Evolutionary conservation across 257 asterid genomes (phyloP).

Genomic region (Nicotiana otophora): DNA sequence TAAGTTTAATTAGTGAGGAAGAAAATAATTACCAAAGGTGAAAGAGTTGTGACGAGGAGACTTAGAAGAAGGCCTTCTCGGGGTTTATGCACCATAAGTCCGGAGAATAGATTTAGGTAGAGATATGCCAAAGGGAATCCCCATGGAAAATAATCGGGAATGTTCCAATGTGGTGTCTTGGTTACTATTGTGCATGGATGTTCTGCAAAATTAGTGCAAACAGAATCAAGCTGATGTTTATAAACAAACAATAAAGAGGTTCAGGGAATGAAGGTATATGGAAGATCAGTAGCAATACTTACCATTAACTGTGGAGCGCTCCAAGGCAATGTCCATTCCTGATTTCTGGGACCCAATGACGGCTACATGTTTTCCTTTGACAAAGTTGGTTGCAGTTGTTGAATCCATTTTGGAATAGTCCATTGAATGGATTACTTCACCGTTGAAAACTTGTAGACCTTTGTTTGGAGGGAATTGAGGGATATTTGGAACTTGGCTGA

Average conservation of each 20-base stretch:
- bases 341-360: constrained; percentile 49
- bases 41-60: no score
- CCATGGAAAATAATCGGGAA: constrained; percentile 21
- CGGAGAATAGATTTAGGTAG: no score
- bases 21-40: no score
- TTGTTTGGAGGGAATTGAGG: constrained; percentile 34
- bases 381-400: constrained; percentile 17
- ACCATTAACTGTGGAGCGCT: constrained; percentile 35
- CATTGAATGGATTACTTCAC: constrained; percentile 42
- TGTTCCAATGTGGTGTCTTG: constrained; percentile 29
- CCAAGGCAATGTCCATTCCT: constrained; percentile 45
- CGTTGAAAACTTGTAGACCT: constrained; percentile 36
- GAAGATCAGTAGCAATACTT: background rate
- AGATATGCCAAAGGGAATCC: no score
- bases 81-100: no score
- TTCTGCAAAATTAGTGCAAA: no score
- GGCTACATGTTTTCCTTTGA: constrained; percentile 30
- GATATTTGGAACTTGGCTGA: constrained; percentile 33
- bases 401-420: constrained; percentile 19
- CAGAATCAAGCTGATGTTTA: no score
- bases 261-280: background rate
- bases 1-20: no score
- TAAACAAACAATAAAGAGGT: no score
- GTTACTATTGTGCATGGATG: no score
- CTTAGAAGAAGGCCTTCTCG: no score